These are phyloP conservation scores for Aspergillus pseudoterreus DNA, from an alignment of 2,329 filamentous ascomycete genomes.

Conservation along the genomic window DNA sequence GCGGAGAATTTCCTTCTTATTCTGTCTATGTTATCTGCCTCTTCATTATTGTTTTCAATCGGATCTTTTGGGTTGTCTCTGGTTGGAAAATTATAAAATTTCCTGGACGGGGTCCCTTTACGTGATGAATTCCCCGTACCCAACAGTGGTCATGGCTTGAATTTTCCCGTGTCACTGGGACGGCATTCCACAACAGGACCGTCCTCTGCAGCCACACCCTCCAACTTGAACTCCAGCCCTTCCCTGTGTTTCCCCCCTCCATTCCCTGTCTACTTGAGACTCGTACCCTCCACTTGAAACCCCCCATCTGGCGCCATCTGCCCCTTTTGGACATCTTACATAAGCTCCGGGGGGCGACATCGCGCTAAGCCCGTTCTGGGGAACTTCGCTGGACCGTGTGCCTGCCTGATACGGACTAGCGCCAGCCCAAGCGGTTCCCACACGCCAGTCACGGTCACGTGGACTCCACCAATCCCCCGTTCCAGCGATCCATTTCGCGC, in stretches of 20 bases:
- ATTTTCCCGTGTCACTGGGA: too few relatives aligned
- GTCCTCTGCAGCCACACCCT: too few relatives aligned
- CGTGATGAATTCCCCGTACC: too few relatives aligned
- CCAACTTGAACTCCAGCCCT: too few relatives aligned
- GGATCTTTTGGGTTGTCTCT: neutral
- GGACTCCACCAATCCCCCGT: slow-evolving; percentile 14
- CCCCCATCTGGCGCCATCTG: neutral
- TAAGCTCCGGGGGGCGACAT: neutral
- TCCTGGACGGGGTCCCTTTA: neutral
- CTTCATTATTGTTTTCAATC: slow-evolving; percentile 1
- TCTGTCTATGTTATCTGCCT: slow-evolving; percentile 1
- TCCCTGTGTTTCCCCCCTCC: neutral
- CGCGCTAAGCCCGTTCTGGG: slow-evolving; percentile 4
- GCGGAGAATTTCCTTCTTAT: slow-evolving; percentile 5
- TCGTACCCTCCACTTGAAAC: neutral
- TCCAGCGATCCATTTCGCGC: slow-evolving; percentile 4
- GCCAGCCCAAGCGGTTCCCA: slow-evolving; percentile 15
- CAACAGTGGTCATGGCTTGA: too few relatives aligned
- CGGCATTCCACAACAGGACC: too few relatives aligned
- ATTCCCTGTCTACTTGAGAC: neutral
- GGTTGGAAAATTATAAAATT: neutral
- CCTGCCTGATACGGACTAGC: slow-evolving; percentile 12
- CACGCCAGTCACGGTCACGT: slow-evolving; percentile 24
- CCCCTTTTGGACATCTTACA: neutral
- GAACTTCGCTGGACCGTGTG: neutral